Conservation (phyloP, 164 flowering plant genomes). For the Vitis rupestris region DNA sequence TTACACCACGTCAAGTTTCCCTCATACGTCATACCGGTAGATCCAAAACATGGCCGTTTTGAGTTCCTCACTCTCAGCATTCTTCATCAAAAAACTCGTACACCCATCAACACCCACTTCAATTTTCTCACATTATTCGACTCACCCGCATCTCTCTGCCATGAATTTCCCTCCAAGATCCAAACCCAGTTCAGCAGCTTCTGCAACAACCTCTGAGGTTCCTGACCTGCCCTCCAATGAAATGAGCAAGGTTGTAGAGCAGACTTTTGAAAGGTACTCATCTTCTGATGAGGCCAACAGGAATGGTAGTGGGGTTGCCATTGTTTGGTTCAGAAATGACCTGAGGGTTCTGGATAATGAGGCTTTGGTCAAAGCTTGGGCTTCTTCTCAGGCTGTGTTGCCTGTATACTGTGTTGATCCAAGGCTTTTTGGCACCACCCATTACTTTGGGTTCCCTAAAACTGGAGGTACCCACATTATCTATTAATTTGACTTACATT, state of each 20-base stretch:
- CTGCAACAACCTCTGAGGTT: constrained; percentile 20
- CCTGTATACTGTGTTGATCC: constrained; percentile 93
- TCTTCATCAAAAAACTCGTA: constrained; percentile 6
- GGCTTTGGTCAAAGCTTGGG: constrained; percentile 72
- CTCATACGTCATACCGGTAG: neutral
- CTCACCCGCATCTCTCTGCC: constrained; percentile 5
- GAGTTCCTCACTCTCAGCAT: constrained; percentile 3
- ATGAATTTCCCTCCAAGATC: constrained; percentile 31
- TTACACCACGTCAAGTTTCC: neutral
- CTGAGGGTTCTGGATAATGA: constrained; percentile 86
- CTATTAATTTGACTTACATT: neutral
- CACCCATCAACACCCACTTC: constrained; percentile 18
- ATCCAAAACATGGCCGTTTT: neutral
- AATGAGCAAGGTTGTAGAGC: constrained; percentile 37
- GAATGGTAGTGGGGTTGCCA: constrained; percentile 58
- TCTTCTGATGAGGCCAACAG: constrained; percentile 23
- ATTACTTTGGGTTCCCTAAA: constrained; percentile 83
- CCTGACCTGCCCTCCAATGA: constrained; percentile 44
- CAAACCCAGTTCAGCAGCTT: constrained; percentile 1
- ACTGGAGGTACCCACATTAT: constrained; percentile 68
- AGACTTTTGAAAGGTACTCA: constrained; percentile 52
- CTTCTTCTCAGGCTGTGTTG: constrained; percentile 58
- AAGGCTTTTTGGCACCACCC: constrained; percentile 65
- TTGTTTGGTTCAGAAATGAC: constrained; percentile 95
- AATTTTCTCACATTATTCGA: neutral